Evolutionary conservation across 2,329 filamentous ascomycete species (phyloP).

Genomic region (Sphaceloma murrayae): DNA sequence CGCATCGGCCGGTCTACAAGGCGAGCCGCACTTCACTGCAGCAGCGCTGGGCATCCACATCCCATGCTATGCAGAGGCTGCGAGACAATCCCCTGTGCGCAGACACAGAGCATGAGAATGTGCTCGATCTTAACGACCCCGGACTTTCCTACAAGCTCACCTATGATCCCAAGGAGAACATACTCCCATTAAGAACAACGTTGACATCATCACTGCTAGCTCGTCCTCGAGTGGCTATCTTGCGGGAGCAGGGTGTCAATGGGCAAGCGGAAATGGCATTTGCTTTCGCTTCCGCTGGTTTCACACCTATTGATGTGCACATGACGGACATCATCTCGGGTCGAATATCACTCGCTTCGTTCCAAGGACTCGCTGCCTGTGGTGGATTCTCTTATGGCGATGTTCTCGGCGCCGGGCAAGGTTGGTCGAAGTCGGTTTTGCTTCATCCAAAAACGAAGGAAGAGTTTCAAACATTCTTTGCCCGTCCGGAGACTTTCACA

Average conservation of each 20-base stretch:
- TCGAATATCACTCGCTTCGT: slow-evolving; percentile 68
- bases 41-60: slow-evolving; percentile 80
- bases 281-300: slow-evolving; percentile 83
- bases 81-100: slow-evolving; percentile 83
- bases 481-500: slow-evolving; percentile 77
- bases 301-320: slow-evolving; percentile 85
- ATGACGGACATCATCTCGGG: slow-evolving; percentile 85
- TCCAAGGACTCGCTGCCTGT: slow-evolving; percentile 84
- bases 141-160: slow-evolving; percentile 77
- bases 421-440: slow-evolving; percentile 90
- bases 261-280: slow-evolving; percentile 97
- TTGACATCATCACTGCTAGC: slow-evolving; percentile 52
- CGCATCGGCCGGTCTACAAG: slow-evolving; percentile 57
- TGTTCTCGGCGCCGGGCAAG: slow-evolving; percentile 85
- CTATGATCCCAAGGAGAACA: slow-evolving; percentile 69
- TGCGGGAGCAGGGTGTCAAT: slow-evolving; percentile 93
- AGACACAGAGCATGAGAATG: slow-evolving; percentile 67
- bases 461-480: slow-evolving; percentile 79
- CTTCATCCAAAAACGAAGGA: slow-evolving; percentile 65
- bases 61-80: slow-evolving; percentile 80
- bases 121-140: slow-evolving; percentile 65
- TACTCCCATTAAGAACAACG: slow-evolving; percentile 57
- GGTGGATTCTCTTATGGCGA: slow-evolving; percentile 95
- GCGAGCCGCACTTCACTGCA: slow-evolving; percentile 66
- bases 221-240: slow-evolving; percentile 74